Evolutionary conservation across 129 eudicot genomes (phyloP).

Genomic region (Smallanthus sonchifolius): DNA sequence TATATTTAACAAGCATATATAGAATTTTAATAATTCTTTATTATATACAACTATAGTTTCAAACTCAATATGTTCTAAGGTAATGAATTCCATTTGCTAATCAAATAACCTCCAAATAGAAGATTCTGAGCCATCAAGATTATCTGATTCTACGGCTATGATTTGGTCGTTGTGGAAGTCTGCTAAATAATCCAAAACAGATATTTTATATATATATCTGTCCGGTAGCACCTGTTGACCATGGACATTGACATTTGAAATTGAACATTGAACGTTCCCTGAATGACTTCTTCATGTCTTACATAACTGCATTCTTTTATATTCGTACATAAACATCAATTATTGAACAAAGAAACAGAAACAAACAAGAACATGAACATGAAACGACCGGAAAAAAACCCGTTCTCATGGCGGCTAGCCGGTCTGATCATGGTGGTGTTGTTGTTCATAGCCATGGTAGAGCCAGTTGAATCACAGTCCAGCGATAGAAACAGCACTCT

Average conservation of each 20-base stretch:
- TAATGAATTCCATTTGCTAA: background rate
- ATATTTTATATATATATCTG: no score
- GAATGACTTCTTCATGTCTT: background rate
- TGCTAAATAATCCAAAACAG: background rate
- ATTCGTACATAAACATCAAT: background rate
- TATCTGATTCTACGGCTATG: background rate
- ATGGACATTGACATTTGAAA: background rate
- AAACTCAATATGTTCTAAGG: background rate
- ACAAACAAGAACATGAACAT: background rate
- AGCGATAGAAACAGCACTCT: slow-evolving; percentile 14
- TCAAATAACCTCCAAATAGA: background rate
- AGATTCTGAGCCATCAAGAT: background rate
- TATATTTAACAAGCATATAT: background rate
- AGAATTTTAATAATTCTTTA: background rate
- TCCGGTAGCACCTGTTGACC: background rate
- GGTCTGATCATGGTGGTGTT: background rate
- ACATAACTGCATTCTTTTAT: background rate
- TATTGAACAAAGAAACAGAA: background rate
- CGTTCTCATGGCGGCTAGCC: slow-evolving; percentile 3
- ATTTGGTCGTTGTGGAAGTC: background rate
- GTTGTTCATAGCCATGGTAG: background rate
- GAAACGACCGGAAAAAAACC: background rate
- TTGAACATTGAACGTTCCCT: background rate
- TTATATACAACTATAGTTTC: background rate
- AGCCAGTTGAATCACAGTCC: slow-evolving; percentile 5